phyloP scores from a whole-genome alignment of 1,284 basidiomycete genomes.

The Trichosporon sp. region DNA sequence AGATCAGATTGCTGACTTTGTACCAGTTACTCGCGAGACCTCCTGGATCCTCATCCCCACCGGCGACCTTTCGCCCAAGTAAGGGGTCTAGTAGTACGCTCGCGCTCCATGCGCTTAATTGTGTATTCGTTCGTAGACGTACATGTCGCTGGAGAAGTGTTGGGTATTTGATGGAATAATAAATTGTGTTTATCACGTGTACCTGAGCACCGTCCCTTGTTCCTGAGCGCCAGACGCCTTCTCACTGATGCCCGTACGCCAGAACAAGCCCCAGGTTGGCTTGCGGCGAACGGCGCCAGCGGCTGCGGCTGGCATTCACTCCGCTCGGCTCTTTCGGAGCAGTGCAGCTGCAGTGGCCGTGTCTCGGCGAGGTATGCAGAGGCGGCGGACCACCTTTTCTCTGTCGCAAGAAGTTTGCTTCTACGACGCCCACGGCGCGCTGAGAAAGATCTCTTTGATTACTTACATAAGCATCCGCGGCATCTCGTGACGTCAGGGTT shows the following conservation, averaged over 20 bases:
- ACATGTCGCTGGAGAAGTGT: neutral
- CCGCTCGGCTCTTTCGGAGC: too few species aligned
- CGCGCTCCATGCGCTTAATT: neutral
- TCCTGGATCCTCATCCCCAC: conserved; percentile 51
- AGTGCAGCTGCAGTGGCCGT: too few species aligned
- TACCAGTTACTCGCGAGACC: conserved; percentile 46
- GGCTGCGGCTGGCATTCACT: too few species aligned
- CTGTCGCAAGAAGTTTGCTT: too few species aligned
- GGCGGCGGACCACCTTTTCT: too few species aligned
- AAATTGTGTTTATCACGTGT: neutral
- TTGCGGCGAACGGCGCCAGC: neutral
- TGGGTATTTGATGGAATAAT: conserved; percentile 3
- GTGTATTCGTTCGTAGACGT: neutral
- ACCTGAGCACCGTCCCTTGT: neutral
- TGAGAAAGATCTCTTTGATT: neutral
- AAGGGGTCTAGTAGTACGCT: neutral
- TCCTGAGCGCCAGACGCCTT: neutral
- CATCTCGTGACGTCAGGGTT: neutral
- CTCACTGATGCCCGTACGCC: neutral
- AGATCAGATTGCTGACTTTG: neutral
- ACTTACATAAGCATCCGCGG: neutral
- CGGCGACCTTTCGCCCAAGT: conserved; percentile 38
- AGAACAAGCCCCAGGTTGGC: neutral
- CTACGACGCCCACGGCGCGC: neutral
- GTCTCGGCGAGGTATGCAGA: too few species aligned